Evolutionary conservation across 768 basidiomycete species (phyloP), one percentile per base, ranked within the genome.

Genomic region (Neoboletus brunneissimus): DNA sequence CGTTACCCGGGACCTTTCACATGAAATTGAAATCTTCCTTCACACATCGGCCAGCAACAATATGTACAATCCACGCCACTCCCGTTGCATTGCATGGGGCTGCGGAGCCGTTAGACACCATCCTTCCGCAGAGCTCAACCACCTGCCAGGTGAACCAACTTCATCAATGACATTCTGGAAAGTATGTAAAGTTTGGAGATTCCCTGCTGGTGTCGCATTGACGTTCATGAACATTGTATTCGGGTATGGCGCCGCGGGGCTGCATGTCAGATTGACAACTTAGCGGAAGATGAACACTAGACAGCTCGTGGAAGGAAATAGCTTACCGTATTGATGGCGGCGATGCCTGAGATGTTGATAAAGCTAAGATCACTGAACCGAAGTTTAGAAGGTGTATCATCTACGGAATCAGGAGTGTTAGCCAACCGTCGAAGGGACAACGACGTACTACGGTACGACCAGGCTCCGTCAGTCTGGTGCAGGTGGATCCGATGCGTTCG

Each of bases 341-440:
- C 72, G 2, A 78, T 83, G 29, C 83, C 82, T 31, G 65, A 72
- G 75, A 79, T 81, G 57, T 78, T 71, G 18, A 51, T 31, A 38
- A 48, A 78, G n/a, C n/a, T n/a, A n/a, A n/a, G n/a, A n/a, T n/a
- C n/a, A n/a, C n/a, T 72, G 58, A 85, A 81, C 53, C 74, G 76
- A 43, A 82, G 60, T 23, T 65, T 70, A 5, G 82, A 83, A 8
- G 81, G 81, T 18, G 69, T 62, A 65, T 83, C 82, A 6, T n/a
- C 81, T 82, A 48, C 22, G 37, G 70, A 81, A 18, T 70, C 73
- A 20, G 29, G n/a, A 62, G 83, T 82, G 18, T 84, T 25, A 58
- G 11, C 10, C 31, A 10, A 31, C 11, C 1, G 31, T 31, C 10
- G 31, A 32, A 3, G 31, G 56, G 81, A 45, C 20, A 34, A 48